A percentile compares a stretch with the other conserved stretches of the same genome.
These are phyloP conservation scores for Fraxinus floribunda DNA, from an alignment of 305 asterid genomes.

Conservation along the genomic window DNA sequence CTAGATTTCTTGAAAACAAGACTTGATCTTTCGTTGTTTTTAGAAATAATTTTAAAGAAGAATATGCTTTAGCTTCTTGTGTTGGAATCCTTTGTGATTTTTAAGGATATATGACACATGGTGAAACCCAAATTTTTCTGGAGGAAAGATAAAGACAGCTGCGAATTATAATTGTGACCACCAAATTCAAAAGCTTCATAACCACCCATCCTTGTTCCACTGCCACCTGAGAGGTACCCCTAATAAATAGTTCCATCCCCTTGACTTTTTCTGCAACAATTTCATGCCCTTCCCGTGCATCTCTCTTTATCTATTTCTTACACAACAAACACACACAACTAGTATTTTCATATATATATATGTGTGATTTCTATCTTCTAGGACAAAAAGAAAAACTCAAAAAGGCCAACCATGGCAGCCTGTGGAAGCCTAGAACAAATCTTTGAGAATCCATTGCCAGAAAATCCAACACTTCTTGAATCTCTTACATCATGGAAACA, in stretches of 20 bases:
- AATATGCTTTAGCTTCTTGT: neutral
- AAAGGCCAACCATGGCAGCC: slow-evolving; percentile 46
- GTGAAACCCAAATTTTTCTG: slow-evolving; percentile 7
- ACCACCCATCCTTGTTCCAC: slow-evolving; percentile 52
- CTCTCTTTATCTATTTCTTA: slow-evolving; percentile 19
- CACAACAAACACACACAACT: slow-evolving; percentile 2
- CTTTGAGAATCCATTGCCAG: slow-evolving; percentile 55
- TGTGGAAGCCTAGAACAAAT: slow-evolving; percentile 63
- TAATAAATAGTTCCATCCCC: slow-evolving; percentile 39
- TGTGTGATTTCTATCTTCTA: slow-evolving; percentile 26
- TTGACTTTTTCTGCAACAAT: slow-evolving; percentile 52
- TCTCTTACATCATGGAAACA: slow-evolving; percentile 76
- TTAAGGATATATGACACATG: neutral
- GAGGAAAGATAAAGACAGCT: slow-evolving; percentile 24
- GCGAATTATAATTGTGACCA: slow-evolving; percentile 28
- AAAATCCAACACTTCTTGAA: slow-evolving; percentile 52
- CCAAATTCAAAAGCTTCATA: slow-evolving; percentile 37
- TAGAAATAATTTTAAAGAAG: neutral
- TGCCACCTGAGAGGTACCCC: slow-evolving; percentile 33
- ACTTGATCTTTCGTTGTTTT: neutral
- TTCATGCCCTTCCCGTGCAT: slow-evolving; percentile 43
- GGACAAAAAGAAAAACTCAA: neutral
- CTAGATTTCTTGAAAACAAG: neutral
- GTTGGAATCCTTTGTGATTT: neutral
- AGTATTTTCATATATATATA: slow-evolving; percentile 8